These are phyloP conservation scores for Naegleria gruberi DNA, from an alignment of 208 protist genomes.

Conservation along the genomic window DNA sequence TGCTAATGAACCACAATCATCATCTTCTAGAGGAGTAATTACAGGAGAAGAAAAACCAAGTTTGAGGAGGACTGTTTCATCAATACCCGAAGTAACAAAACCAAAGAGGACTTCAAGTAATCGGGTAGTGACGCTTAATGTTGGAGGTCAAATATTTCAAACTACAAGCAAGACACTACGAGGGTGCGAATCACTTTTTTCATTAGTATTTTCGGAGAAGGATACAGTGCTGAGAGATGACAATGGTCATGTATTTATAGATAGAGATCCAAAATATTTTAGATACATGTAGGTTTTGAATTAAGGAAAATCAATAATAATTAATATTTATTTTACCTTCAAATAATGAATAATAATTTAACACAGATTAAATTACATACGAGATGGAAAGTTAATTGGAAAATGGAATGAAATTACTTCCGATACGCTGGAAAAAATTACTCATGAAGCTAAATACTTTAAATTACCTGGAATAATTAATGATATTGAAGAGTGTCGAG, in stretches of 20 bases:
- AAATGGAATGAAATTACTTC: background rate
- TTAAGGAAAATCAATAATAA: background rate
- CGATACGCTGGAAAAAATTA: background rate
- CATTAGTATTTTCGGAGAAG: background rate
- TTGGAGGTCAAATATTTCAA: background rate
- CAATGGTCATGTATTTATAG: background rate
- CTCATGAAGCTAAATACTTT: background rate
- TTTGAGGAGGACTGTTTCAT: too few species aligned
- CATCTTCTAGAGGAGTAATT: background rate
- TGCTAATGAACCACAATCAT: background rate
- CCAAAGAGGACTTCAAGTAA: too few species aligned
- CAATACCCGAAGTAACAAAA: background rate
- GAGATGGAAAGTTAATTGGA: background rate
- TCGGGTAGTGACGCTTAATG: background rate
- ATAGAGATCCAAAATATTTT: slow-evolving; percentile 14
- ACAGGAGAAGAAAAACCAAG: background rate
- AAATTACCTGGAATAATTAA: background rate
- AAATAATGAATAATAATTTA: background rate
- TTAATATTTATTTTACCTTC: background rate
- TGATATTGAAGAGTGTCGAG: background rate
- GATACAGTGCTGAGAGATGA: background rate
- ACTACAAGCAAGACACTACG: background rate
- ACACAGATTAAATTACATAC: background rate
- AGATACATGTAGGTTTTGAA: background rate
- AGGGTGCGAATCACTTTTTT: background rate